Evolutionary conservation across 208 protist species (phyloP), one percentile per base, ranked within the genome.

Genomic region (Acanthamoeba royreba): DNA sequence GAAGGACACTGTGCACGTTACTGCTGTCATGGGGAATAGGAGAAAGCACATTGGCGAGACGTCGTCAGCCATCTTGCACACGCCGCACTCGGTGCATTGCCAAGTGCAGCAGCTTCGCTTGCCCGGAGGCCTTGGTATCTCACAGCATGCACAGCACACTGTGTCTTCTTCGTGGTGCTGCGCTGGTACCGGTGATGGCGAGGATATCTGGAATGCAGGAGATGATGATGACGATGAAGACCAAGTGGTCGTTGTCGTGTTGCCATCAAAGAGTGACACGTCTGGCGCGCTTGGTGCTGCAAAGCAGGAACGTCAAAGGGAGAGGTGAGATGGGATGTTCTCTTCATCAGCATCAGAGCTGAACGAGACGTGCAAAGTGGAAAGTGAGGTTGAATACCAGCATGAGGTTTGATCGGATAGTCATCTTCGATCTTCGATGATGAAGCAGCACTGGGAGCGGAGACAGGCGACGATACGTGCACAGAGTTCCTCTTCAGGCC

Each of bases 31-130:
- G 11, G 74, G 74, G 42, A 85, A 85, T 5, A 85, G 0, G n/a
- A 85, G 45, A 4, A 49, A 3, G n/a, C 74, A 85, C 61, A 42
- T 25, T 19, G 38, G 25, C 31, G 43, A 11, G 47, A 28, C 74
- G 43, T 85, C 74, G n/a, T 85, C 45, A 45, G 74, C 74, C 74
- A 85, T 85, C 74, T 85, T 85, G 74, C 74, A 85, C 74, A 85
- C 74, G 74, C 74, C 74, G 74, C 74, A 85, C 0, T 53, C 43
- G 74, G 22, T 2, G 74, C 74, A 85, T 28, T 85, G 43, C 74
- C 74, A 85, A 8, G 53, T 15, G 74, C 74, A 85, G 74, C 74
- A 85, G 17, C 74, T 33, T 1, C 45, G 43, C 0, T 53, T 8
- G 7, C 74, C 74, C 42, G 74, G 33, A 4, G 74, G 74, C 74